phyloP scores from a whole-genome alignment of 2,329 filamentous ascomycete species.

The Monosporascus cannonballus region DNA sequence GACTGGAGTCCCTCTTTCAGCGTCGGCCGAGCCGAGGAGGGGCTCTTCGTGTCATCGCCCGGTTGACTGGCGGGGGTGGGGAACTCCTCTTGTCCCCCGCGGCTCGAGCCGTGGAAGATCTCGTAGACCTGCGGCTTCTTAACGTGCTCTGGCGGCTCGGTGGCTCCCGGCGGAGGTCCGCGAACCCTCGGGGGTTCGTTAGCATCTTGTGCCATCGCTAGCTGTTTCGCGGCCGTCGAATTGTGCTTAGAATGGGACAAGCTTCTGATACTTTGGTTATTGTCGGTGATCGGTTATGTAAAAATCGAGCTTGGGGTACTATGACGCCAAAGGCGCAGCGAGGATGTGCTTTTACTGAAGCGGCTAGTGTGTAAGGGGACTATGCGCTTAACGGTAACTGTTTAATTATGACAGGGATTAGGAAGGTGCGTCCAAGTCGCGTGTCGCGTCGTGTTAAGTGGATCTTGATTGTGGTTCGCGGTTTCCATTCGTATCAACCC shows the following conservation, averaged over 20 bases:
- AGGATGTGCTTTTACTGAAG: slow-evolving; percentile 1
- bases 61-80: slow-evolving; percentile 6
- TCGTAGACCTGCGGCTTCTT: slow-evolving; percentile 32
- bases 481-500: not conserved
- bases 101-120: slow-evolving; percentile 27
- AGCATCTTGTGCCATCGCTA: slow-evolving; percentile 27
- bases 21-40: slow-evolving; percentile 29
- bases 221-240: not conserved
- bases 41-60: slow-evolving; percentile 33
- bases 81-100: slow-evolving; percentile 6
- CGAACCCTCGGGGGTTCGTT: slow-evolving; percentile 16
- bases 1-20: slow-evolving; percentile 60
- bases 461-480: slow-evolving; percentile 1
- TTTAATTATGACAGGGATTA: slow-evolving; percentile 5
- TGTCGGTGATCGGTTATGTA: not conserved
- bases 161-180: slow-evolving; percentile 28
- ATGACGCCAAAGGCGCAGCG: slow-evolving; percentile 10
- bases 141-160: slow-evolving; percentile 27
- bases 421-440: slow-evolving; percentile 2
- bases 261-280: too few relatives aligned
- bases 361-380: not conserved
- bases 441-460: slow-evolving; percentile 4
- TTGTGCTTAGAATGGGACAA: not conserved
- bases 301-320: slow-evolving; percentile 2
- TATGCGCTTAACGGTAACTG: slow-evolving; percentile 7